These are phyloP conservation scores for Thelonectria discophora DNA, from an alignment of 2,329 filamentous ascomycete genomes.

Conservation along the genomic window DNA sequence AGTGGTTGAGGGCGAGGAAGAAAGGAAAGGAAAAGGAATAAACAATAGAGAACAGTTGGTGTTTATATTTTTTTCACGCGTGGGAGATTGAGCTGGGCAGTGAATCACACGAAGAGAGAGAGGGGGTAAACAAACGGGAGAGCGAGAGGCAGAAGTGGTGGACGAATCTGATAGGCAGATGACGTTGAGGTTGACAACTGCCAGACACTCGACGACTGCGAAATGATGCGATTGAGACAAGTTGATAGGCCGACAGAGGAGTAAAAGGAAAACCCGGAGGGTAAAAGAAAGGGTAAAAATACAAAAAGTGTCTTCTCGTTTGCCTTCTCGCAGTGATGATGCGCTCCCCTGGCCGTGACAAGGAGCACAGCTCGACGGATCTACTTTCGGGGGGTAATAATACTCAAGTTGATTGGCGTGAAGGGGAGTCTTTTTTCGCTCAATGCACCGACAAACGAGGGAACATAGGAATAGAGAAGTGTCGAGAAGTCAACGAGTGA, in stretches of 20 bases:
- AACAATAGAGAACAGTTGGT: conserved; percentile 13
- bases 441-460: background rate
- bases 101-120: conserved; percentile 31
- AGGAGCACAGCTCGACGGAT: conserved; percentile 3
- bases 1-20: conserved; percentile 18
- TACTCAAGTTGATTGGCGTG: background rate
- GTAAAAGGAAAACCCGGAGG: background rate
- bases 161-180: conserved; percentile 11
- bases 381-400: background rate
- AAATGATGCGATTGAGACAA: too few species aligned
- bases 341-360: background rate
- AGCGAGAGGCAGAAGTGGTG: conserved; percentile 11
- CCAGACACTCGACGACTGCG: background rate
- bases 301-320: too few species aligned
- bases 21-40: conserved; percentile 18
- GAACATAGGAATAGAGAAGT: background rate
- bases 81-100: background rate
- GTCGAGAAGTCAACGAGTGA: conserved; percentile 5
- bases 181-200: conserved; percentile 14
- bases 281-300: background rate
- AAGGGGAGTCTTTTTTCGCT: background rate
- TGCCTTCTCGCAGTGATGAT: background rate
- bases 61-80: background rate
- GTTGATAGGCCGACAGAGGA: too few species aligned
- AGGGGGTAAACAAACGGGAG: background rate